Evolutionary conservation across 257 asterid species (phyloP).

Genomic region (Anisodus tanguticus): DNA sequence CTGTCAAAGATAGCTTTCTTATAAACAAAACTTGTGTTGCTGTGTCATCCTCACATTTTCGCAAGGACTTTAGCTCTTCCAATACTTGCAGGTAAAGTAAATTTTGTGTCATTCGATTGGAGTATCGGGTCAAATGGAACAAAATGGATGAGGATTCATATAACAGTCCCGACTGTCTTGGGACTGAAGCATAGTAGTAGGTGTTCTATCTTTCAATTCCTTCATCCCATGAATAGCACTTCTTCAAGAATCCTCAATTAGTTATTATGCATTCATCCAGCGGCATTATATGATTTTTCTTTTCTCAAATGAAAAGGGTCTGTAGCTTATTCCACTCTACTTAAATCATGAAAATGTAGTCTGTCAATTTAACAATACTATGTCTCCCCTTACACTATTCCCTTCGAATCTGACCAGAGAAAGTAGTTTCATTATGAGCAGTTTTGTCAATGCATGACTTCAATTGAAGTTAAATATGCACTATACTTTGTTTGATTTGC

Average conservation of each 20-base stretch:
- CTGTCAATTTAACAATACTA: not conserved
- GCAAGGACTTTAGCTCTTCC: too few relatives aligned
- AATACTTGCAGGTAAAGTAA: too few relatives aligned
- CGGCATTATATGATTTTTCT: not conserved
- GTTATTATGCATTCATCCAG: not conserved
- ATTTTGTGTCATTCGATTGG: not conserved
- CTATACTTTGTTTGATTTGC: not conserved
- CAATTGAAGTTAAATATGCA: not conserved
- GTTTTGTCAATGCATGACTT: not conserved
- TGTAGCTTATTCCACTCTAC: not conserved
- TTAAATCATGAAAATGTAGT: not conserved
- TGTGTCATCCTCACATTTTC: too few relatives aligned
- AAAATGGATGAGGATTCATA: too few relatives aligned
- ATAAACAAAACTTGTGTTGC: too few relatives aligned
- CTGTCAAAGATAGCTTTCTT: too few relatives aligned
- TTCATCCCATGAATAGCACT: not conserved
- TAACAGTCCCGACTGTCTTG: too few relatives aligned
- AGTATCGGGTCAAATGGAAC: too few relatives aligned
- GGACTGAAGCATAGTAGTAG: too few relatives aligned
- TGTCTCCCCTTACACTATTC: not conserved
- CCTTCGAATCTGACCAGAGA: not conserved
- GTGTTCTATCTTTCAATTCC: too few relatives aligned
- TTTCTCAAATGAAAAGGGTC: not conserved
- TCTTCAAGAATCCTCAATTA: not conserved
- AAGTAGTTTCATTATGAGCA: not conserved